A percentile compares a stretch with the other conserved stretches of the same genome.
These are phyloP conservation scores for Coccomyxa sp. DNA, from an alignment of 139 green algal species.

Conservation along the genomic window DNA sequence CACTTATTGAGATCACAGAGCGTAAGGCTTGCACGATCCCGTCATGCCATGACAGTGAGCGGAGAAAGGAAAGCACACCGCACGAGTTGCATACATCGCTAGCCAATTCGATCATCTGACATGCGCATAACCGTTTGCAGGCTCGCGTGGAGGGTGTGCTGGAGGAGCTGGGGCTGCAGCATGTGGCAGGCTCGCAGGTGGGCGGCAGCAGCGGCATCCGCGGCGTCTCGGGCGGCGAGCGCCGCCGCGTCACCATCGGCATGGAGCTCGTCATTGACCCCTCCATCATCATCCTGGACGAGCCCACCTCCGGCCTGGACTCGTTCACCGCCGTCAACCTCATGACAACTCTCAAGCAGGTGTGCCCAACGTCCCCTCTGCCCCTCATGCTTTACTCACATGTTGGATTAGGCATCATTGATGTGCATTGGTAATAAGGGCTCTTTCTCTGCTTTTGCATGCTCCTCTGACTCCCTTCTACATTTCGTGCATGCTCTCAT, in stretches of 20 bases:
- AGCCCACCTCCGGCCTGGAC: conserved; percentile 74
- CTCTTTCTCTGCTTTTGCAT: too few species aligned
- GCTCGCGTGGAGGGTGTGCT: conserved; percentile 28
- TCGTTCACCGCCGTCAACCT: conserved; percentile 57
- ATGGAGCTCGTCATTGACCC: conserved; percentile 73
- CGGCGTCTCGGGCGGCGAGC: conserved; percentile 59
- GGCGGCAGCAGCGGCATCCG: conserved; percentile 28
- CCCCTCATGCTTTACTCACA: conserved; percentile 18
- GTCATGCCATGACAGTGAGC: too few species aligned
- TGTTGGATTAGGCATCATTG: too few species aligned
- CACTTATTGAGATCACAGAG: too few species aligned
- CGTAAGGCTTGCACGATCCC: too few species aligned
- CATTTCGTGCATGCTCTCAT: too few species aligned
- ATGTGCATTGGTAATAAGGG: too few species aligned
- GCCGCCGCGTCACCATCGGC: conserved; percentile 60
- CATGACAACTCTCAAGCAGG: conserved; percentile 46
- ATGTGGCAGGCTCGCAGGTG: conserved; percentile 37
- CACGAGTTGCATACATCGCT: too few species aligned
- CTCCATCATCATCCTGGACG: conserved; percentile 36
- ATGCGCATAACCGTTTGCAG: too few species aligned
- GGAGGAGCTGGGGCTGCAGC: conserved; percentile 31
- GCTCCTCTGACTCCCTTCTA: too few species aligned
- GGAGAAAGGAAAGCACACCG: too few species aligned
- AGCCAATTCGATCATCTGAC: too few species aligned
- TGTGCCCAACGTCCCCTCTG: neutral